Base-by-base conservation (phyloP, 441 rosid genomes). In the Kokia cookei region DNA sequence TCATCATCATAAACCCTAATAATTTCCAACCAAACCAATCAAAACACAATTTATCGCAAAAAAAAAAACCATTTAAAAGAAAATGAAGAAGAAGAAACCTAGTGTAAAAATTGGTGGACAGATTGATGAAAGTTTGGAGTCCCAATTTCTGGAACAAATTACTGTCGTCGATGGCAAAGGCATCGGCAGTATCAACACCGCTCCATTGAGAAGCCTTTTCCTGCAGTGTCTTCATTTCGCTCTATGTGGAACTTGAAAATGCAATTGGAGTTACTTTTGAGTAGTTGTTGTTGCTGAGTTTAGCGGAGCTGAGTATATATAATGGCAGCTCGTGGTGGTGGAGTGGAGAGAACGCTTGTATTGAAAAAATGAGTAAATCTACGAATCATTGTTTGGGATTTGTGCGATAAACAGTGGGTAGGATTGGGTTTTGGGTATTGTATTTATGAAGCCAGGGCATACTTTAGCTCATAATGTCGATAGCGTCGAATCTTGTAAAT, bases 141-240 rank as follows among this genome's bases (percentile, higher is more conserved):
- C 97, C 97, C 7, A 94, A 85, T 71, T 88, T 94, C 43, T 87
- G 81, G 79, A 86, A 94, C 73, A 94, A 78, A 79, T 91, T 90
- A 74, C 90, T 82, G 17, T 80, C 76, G 82, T 92, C 93, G 11
- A 92, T 90, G 69, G 97, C 97, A 73, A 92, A 94, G 0, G 97
- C 97, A 60, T 94, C 97, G 24, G 86, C 88, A 5, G 70, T 14
- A 73, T 80, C 79, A 26, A 94, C 97, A 81, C 98, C 97, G 77
- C 98, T 94, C 95, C 93, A 91, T 59, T 82, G 71, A 37, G 97
- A 82, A 19, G 97, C 98, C 82, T 90, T 92, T 78, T 92, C 92
- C 29, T 90, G 98, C 72, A 94, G 84, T 17, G 92, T 83, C 74
- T 90, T 94, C 97, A 90, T 58, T 24, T 11, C 14, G 7, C 27